Evolutionary conservation across 2,329 filamentous ascomycete species (phyloP).

Genomic region (Colletotrichum cuscutae): DNA sequence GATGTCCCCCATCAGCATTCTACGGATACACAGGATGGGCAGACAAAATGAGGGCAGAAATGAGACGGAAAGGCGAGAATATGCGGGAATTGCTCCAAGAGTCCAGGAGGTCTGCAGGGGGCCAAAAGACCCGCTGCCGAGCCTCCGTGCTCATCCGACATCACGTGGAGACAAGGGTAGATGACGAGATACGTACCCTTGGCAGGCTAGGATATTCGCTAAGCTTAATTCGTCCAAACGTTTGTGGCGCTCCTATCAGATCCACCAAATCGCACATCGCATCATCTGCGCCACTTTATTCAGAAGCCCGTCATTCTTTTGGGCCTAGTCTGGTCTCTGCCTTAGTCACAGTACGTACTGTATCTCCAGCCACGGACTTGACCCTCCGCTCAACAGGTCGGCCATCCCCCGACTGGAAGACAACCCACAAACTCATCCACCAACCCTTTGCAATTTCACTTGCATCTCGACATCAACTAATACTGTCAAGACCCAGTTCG

Average conservation of each 20-base stretch:
- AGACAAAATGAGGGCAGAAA: background rate
- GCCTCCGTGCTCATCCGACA: background rate
- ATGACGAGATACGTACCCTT: background rate
- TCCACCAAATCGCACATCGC: conserved; percentile 7
- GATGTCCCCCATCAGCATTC: background rate
- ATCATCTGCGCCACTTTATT: conserved; percentile 19
- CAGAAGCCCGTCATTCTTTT: background rate
- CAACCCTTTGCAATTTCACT: background rate
- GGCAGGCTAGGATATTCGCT: background rate
- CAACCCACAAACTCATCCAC: conserved; percentile 9
- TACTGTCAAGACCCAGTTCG: background rate
- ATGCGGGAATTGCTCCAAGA: background rate
- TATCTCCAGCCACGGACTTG: background rate
- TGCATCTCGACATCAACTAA: background rate
- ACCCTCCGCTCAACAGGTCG: conserved; percentile 2
- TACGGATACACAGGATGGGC: background rate
- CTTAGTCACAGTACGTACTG: background rate
- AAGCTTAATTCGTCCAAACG: conserved; percentile 12
- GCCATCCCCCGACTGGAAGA: conserved; percentile 12
- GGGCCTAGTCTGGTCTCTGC: background rate
- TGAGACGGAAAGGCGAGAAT: background rate
- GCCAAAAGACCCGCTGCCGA: conserved; percentile 11
- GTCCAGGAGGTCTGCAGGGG: conserved; percentile 18
- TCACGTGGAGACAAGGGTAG: background rate
- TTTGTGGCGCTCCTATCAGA: conserved; percentile 8